Evolutionary conservation across 1,139 yeast species (phyloP), one percentile per base, ranked within the genome.

Genomic region (Magnusiomyces ingens): DNA sequence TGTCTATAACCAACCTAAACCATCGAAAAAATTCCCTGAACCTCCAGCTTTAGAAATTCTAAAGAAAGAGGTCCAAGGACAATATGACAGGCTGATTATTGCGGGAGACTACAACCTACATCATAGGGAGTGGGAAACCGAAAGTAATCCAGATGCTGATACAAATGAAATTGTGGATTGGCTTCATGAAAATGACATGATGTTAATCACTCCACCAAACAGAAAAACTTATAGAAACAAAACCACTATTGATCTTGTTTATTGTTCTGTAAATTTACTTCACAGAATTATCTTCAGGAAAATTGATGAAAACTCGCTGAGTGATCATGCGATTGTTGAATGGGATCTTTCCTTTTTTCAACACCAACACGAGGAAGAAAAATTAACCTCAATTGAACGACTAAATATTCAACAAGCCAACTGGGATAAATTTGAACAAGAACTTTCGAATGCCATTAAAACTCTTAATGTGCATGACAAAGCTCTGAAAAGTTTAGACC

Each of bases 81-180:
- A n/a, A n/a, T 17, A n/a, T 5, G 3, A 5, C 4, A 37, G 10
- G 18, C 4, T 37, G 4, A 22, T 43, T 13, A 43, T 43, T 13
- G 46, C 46, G 12, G 36, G 35, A 4, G 46, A 43, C 13, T 43
- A 19, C 15, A 43, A 43, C 46, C 35, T 43, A 11, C 46, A 43
- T 15, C 46, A 43, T 22, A 21, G 10, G 22, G 36, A 26, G 10
- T 43, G 46, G 46, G 46, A 43, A 6, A 5, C 46, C 3, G 8
- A 8, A 8, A 8, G 8, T 5, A 8, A 8, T 26, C 32, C 32
- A 8, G 6, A 18, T 15, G 12, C 35, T 10, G 36, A 12, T 3
- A 6, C 36, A 43, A 15, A 26, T 26, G 32, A 26, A 26, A 8
- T 26, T 26, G 32, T 26, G 4, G 32, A 26, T 4, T 26, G 32